Base-by-base conservation (phyloP, 768 basidiomycete species). In the Roridomyces roridus region DNA sequence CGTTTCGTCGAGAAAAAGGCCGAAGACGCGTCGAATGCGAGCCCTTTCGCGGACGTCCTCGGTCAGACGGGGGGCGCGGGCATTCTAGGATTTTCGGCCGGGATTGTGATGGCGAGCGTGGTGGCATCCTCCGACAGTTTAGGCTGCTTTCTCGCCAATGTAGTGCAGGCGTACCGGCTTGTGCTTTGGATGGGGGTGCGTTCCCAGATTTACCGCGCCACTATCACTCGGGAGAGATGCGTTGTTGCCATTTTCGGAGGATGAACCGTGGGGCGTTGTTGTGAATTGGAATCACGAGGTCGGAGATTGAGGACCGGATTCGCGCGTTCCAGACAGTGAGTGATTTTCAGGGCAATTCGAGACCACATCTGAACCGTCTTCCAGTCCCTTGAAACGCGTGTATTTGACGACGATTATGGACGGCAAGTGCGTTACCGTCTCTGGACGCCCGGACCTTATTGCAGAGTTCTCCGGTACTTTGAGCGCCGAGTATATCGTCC, bases 391-490 rank as follows among this genome's bases (percentile, higher is more conserved):
- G 31, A 34, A 34, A 34, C 15, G 11, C 7, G 31, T 34, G 31
- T 75, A 69, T 64, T 69, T 87, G 41, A 85, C 85, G 1, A 81
- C 84, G 11, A 71, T 84, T 55, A 72, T 83, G 46, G 78, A 80
- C 55, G 72, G 77, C 51, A 68, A 61, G 12, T 80, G 76, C 52
- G 70, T 85, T 50, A 86, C 86, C 11, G 70, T 87, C 45, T 88
- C 86, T 3, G 87, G 86, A 23, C 77, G 72, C 46, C 86, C 86
- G 2, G 79, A 83, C 57, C 47, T 77, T 43, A 68, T 88, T 26
- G 65, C 70, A 6, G 65, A 67, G 24, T 86, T 87, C 65, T 70
- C 76, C 7, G 60, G 61, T 17, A 71, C 63, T 8, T 59, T 83
- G 41, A 72, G 76, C 20, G 59, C 70, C 4, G 66, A 64, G 18